phyloP scores from a whole-genome alignment of 192 early-diverging fungal species.

The Pilobolus umbonatus region DNA sequence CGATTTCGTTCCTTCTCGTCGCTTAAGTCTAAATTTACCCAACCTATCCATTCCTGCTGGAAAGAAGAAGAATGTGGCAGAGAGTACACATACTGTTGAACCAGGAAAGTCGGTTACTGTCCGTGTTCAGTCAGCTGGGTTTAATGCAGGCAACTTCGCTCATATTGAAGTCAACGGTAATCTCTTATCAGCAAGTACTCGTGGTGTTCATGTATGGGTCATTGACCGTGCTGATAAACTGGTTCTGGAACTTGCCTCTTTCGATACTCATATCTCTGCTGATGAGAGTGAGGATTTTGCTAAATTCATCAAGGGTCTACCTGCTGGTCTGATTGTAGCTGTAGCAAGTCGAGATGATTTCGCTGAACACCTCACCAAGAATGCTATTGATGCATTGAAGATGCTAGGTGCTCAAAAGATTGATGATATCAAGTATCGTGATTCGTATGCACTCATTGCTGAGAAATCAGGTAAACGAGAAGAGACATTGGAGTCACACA shows the following conservation, averaged over 20 bases:
- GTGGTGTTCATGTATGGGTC: constrained; percentile 74
- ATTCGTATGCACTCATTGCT: constrained; percentile 80
- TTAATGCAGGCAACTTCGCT: constrained; percentile 69
- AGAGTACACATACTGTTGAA: constrained; percentile 18
- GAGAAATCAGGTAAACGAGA: constrained; percentile 54
- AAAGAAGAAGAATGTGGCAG: constrained; percentile 6
- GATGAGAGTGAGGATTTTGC: constrained; percentile 64
- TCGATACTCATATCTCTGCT: constrained; percentile 67
- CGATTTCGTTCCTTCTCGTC: constrained; percentile 12
- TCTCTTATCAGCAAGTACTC: constrained; percentile 47
- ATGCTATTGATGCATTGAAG: constrained; percentile 54
- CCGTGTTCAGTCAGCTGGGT: constrained; percentile 67
- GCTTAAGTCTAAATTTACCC: background rate
- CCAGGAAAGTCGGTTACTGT: constrained; percentile 40
- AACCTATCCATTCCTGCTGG: background rate
- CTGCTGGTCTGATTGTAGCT: constrained; percentile 64
- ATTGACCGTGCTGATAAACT: constrained; percentile 67
- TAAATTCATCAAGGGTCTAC: constrained; percentile 58
- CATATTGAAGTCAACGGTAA: constrained; percentile 55
- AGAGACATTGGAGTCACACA: constrained; percentile 51
- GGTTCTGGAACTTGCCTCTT: constrained; percentile 62
- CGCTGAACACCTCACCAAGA: constrained; percentile 58
- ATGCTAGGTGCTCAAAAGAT: constrained; percentile 56
- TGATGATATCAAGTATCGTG: constrained; percentile 59
- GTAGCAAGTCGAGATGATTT: constrained; percentile 65